Conservation (phyloP, 805 yeast species). For the Metschnikowia matae region DNA sequence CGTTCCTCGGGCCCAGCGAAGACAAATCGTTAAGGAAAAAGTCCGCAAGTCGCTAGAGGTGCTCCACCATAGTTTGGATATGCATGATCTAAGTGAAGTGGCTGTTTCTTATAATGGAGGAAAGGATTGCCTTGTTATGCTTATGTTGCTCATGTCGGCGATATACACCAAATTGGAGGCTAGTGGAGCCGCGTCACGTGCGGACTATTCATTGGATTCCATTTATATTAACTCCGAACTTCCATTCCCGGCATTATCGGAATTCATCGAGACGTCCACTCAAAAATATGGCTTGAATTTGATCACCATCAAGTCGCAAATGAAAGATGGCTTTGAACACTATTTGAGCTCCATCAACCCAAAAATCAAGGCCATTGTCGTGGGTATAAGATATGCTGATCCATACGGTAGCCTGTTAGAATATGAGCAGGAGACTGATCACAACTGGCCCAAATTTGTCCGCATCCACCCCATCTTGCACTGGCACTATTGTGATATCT, state of each 20-base stretch:
- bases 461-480: conserved; percentile 85
- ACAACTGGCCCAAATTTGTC: conserved; percentile 85
- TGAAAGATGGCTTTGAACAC: conserved; percentile 66
- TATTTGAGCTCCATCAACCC: conserved; percentile 51
- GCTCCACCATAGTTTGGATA: conserved; percentile 26
- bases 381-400: conserved; percentile 85
- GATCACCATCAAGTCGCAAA: conserved; percentile 39
- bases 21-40: conserved; percentile 26
- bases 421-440: conserved; percentile 73
- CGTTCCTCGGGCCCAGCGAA: conserved; percentile 18
- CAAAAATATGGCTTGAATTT: conserved; percentile 51
- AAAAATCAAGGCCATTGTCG: conserved; percentile 65
- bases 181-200: conserved; percentile 3
- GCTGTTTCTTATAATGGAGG: conserved; percentile 95
- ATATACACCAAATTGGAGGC: conserved; percentile 24
- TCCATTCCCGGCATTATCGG: conserved; percentile 67
- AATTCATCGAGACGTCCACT: conserved; percentile 58
- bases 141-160: conserved; percentile 66
- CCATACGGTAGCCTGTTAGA: conserved; percentile 67
- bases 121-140: conserved; percentile 90
- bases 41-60: conserved; percentile 26
- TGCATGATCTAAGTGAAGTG: conserved; percentile 43
- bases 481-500: conserved; percentile 80
- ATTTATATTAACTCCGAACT: conserved; percentile 74
- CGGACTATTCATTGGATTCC: conserved; percentile 42